A percentile compares a stretch with the other conserved stretches of the same genome.
Conservation (phyloP, 2,329 filamentous ascomycete species). For the Nannizziopsis barbatae region DNA sequence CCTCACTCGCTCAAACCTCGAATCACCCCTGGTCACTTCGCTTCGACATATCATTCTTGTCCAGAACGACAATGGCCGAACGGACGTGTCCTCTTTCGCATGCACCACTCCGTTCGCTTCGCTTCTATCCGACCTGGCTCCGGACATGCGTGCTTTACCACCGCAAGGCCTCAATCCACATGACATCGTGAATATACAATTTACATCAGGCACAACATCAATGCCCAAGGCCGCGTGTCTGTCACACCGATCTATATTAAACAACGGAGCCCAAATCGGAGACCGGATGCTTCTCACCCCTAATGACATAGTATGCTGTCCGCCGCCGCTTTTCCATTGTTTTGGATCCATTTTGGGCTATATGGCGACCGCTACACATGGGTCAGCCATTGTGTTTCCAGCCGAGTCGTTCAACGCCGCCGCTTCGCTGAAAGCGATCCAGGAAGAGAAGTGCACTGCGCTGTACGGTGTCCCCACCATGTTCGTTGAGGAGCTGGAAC, state of each 20-base stretch:
- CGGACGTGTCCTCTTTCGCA: slow-evolving; percentile 36
- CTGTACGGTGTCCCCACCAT: slow-evolving; percentile 91
- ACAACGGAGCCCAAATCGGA: slow-evolving; percentile 80
- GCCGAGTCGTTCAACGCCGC: slow-evolving; percentile 74
- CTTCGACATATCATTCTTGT: slow-evolving; percentile 63
- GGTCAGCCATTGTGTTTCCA: slow-evolving; percentile 72
- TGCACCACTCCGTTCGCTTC: slow-evolving; percentile 40
- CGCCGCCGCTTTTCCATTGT: slow-evolving; percentile 53
- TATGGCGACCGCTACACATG: slow-evolving; percentile 81
- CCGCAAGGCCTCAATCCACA: slow-evolving; percentile 42
- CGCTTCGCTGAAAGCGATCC: slow-evolving; percentile 55
- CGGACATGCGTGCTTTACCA: slow-evolving; percentile 34
- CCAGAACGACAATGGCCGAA: slow-evolving; percentile 57
- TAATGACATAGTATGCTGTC: slow-evolving; percentile 56
- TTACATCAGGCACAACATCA: slow-evolving; percentile 90
- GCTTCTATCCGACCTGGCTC: slow-evolving; percentile 34
- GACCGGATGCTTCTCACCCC: slow-evolving; percentile 69
- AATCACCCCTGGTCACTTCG: slow-evolving; percentile 53
- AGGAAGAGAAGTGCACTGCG: slow-evolving; percentile 52
- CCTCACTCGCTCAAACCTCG: slow-evolving; percentile 33
- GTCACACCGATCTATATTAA: slow-evolving; percentile 73
- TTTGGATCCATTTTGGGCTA: slow-evolving; percentile 89
- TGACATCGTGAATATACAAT: slow-evolving; percentile 89
- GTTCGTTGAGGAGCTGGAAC: slow-evolving; percentile 79
- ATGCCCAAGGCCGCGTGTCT: slow-evolving; percentile 86